These are phyloP conservation scores for Sabuloglossum arenarium DNA, from an alignment of 495 filamentous ascomycete genomes.

Conservation along the genomic window DNA sequence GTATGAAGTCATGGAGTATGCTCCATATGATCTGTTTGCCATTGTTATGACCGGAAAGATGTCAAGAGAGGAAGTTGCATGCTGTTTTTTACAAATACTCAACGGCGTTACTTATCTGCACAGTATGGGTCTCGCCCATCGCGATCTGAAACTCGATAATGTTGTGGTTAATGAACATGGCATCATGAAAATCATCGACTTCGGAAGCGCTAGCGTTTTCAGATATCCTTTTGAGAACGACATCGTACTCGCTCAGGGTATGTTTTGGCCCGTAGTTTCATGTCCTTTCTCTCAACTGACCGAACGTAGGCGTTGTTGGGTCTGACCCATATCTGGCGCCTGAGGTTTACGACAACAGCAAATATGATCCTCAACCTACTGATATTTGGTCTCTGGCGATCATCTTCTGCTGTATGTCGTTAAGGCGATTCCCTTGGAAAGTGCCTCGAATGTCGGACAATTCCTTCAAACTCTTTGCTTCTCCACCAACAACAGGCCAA, in stretches of 20 bases:
- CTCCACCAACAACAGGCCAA: constrained; percentile 38
- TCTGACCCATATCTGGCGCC: constrained; percentile 95
- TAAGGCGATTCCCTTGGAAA: constrained; percentile 95
- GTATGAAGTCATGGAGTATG: constrained; percentile 99
- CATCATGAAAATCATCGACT: constrained; percentile 99
- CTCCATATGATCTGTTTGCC: constrained; percentile 91
- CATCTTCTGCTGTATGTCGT: constrained; percentile 97
- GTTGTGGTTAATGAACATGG: constrained; percentile 91
- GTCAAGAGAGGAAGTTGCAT: constrained; percentile 74
- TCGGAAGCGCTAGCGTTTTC: constrained; percentile 93
- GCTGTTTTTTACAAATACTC: constrained; percentile 84
- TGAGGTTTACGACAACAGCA: constrained; percentile 85
- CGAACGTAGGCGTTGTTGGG: constrained; percentile 62
- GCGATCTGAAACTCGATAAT: constrained; percentile 94
- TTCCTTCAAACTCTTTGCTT: constrained; percentile 80
- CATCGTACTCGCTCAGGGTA: constrained; percentile 70
- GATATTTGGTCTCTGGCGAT: constrained; percentile 98
- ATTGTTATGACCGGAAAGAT: constrained; percentile 99
- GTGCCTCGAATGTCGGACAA: constrained; percentile 79
- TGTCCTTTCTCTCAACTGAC: constrained; percentile 1
- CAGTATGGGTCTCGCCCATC: constrained; percentile 85
- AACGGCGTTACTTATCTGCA: constrained; percentile 96
- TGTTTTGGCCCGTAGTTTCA: constrained; percentile 16
- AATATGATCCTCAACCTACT: constrained; percentile 83
- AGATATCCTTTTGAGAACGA: constrained; percentile 93